Base-by-base conservation (phyloP, 164 flowering plant species). In the Santalum album region DNA sequence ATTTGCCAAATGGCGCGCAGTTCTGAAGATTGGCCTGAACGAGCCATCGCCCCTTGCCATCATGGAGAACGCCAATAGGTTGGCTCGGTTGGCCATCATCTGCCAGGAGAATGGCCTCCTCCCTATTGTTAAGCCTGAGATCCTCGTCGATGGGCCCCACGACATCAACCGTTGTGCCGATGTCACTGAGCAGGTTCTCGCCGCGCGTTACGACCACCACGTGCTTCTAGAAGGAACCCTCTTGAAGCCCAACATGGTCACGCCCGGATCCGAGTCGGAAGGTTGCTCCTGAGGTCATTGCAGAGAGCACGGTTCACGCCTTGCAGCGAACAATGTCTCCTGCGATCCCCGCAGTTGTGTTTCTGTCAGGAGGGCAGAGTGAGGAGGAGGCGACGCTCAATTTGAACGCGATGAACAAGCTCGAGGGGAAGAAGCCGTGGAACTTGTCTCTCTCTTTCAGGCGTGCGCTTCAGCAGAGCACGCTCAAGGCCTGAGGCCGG, bases 61-160 rank as follows among this genome's bases (percentile, higher is more conserved):
- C 67, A 65, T 71, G 51, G 87, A 81, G 46, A 84, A 84, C 35
- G 91, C 87, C 58, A 74, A 84, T 56, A 85, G 91, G 0, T 59
- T 84, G 27, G 90, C 90, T 15, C 71, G 86, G 21, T 84, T 82
- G 53, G 91, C 91, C 54, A 77, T 75, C 55, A 80, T 82, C 73
- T 82, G 88, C 79, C 91, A 84, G 60, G 79, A 78, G 70, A 78
- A 80, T 56, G 91, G 91, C 12, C 58, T 82, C 48, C 84, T 84
- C 16, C 91, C 91, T 23, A 80, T 84, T 60, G 88, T 84, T 23
- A 88, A 84, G 72, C 91, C 91, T n/a, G 91, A 82, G 69, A 84
- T 84, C 69, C 73, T 84, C 19, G 86, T 82, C 20, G 91, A 84
- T 55, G 91, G 91, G 4, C n/a, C 86, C 45, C 88, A 84, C 51